Conservation (phyloP, 441 rosid genomes). For the Erysimum pusillum region DNA sequence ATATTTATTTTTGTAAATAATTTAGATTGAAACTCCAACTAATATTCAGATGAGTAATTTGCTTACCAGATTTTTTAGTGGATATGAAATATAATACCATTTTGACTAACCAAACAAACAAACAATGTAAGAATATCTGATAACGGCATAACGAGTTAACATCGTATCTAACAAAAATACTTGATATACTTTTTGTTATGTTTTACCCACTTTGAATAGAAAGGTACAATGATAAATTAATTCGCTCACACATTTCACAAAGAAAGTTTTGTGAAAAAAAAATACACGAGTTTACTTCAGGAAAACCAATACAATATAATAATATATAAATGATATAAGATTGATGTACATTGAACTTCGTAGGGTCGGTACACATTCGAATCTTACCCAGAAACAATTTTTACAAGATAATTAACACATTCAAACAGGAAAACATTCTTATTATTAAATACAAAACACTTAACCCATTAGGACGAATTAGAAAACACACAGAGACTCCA, state of each 20-base stretch:
- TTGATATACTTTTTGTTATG: too few species aligned
- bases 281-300: not conserved
- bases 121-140: too few species aligned
- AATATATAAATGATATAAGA: not conserved
- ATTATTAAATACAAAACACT: constrained; percentile 26
- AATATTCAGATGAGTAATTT: too few species aligned
- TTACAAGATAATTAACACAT: constrained; percentile 33
- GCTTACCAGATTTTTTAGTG: too few species aligned
- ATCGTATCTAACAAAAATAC: too few species aligned
- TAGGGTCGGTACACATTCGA: constrained; percentile 24
- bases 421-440: constrained; percentile 5
- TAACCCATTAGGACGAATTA: constrained; percentile 11
- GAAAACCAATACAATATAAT: not conserved
- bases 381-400: constrained; percentile 16
- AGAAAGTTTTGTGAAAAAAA: not conserved
- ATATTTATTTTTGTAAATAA: too few species aligned
- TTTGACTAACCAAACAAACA: too few species aligned
- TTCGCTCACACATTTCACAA: not conserved
- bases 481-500: not conserved
- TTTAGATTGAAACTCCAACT: too few species aligned
- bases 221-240: not conserved
- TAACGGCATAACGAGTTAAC: too few species aligned
- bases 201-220: not conserved
- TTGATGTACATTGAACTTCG: constrained; percentile 18
- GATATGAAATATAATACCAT: too few species aligned